phyloP scores from a whole-genome alignment of 2,329 filamentous ascomycete genomes.

The Alternaria postmessia region DNA sequence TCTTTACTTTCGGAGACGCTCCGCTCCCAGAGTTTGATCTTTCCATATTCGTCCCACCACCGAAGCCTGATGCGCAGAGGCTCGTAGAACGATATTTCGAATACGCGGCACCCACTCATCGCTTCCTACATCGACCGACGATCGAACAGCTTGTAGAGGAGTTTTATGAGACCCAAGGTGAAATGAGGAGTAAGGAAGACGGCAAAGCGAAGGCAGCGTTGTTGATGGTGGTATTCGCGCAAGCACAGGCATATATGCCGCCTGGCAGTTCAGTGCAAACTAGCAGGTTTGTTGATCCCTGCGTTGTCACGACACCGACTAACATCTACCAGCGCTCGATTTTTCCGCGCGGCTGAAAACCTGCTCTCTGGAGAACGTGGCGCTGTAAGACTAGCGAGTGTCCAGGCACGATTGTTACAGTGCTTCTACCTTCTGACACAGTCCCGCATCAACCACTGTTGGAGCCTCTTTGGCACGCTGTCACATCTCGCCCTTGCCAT shows the following conservation, averaged over 20 bases:
- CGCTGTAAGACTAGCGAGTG: conserved; percentile 62
- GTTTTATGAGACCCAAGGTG: conserved; percentile 56
- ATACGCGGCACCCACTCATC: conserved; percentile 67
- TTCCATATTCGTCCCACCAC: conserved; percentile 55
- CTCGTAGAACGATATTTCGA: conserved; percentile 66
- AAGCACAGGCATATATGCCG: conserved; percentile 56
- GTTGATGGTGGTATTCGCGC: conserved; percentile 63
- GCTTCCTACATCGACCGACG: conserved; percentile 64
- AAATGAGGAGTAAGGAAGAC: conserved; percentile 52
- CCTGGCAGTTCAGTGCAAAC: conserved; percentile 35
- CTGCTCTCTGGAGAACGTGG: conserved; percentile 62
- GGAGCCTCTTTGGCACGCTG: conserved; percentile 67
- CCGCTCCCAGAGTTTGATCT: conserved; percentile 57
- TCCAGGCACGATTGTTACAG: conserved; percentile 66
- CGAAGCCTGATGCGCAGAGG: conserved; percentile 53
- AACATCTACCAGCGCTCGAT: conserved; percentile 42
- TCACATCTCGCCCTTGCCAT: conserved; percentile 62
- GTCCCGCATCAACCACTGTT: conserved; percentile 67
- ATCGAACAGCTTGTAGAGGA: conserved; percentile 57
- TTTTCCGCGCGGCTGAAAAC: conserved; percentile 55
- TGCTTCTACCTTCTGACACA: conserved; percentile 67
- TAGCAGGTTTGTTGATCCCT: conserved; percentile 28
- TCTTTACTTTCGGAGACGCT: conserved; percentile 62
- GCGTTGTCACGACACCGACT: background rate
- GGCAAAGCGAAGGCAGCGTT: conserved; percentile 56